Conservation (phyloP, 176 grass and related monocot genomes). For the Oryza glaberrima region DNA sequence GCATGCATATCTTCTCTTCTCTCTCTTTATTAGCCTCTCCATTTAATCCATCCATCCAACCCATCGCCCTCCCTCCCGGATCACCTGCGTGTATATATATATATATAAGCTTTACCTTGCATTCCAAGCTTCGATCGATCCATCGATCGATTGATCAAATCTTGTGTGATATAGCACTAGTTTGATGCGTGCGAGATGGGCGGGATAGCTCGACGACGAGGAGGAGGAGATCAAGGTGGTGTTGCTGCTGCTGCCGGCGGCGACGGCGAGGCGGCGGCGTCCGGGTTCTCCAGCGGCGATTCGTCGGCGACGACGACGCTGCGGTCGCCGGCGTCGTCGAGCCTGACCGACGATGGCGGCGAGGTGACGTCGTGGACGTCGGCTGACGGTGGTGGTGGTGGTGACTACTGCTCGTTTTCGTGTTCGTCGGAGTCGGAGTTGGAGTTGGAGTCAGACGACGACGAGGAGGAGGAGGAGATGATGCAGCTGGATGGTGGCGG, state of each 20-base stretch:
- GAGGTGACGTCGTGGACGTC: not conserved
- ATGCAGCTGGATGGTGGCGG: slow-evolving; percentile 18
- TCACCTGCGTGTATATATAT: not conserved
- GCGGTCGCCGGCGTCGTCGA: slow-evolving; percentile 48
- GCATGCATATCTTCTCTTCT: not conserved
- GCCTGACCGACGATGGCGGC: slow-evolving; percentile 41
- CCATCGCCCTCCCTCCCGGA: not conserved
- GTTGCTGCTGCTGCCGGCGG: not conserved
- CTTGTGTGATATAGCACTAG: not conserved
- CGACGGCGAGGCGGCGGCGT: not conserved
- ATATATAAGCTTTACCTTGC: not conserved
- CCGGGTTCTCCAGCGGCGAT: slow-evolving; percentile 23
- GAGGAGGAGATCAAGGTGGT: not conserved
- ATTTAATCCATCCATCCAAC: not conserved
- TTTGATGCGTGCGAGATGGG: not conserved
- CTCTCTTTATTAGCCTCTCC: not conserved
- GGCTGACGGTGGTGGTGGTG: not conserved
- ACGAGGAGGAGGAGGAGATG: not conserved
- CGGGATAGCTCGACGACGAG: not conserved
- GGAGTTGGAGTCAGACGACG: slow-evolving; percentile 10
- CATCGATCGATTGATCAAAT: no score
- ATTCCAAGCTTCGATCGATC: not conserved
- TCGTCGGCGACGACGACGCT: slow-evolving; percentile 31
- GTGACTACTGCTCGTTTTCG: slow-evolving; percentile 8
- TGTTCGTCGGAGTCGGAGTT: slow-evolving; percentile 16